phyloP scores from a whole-genome alignment of 2,329 filamentous ascomycete genomes.

The Thielaviopsis euricoi region DNA sequence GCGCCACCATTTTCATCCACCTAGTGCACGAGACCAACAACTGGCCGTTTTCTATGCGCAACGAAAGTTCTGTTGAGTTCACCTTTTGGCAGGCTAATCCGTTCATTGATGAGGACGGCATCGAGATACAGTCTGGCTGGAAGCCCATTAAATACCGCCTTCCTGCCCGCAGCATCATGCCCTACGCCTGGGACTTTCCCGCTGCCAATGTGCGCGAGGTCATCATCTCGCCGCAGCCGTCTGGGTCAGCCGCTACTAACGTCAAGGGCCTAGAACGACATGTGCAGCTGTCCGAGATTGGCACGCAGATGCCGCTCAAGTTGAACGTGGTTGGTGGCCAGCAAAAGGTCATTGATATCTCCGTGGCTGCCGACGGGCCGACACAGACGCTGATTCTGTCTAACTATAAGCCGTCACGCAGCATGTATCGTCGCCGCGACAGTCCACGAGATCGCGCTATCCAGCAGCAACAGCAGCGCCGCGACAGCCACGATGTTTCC shows the following conservation, averaged over 20 bases:
- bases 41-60: conserved; percentile 97
- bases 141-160: conserved; percentile 82
- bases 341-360: conserved; percentile 87
- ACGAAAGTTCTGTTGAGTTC: conserved; percentile 93
- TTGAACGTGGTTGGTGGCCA: conserved; percentile 50
- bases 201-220: conserved; percentile 94
- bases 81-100: conserved; percentile 93
- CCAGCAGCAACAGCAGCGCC: background rate
- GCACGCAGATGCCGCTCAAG: conserved; percentile 89
- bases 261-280: conserved; percentile 57
- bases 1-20: conserved; percentile 84
- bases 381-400: conserved; percentile 89
- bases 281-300: conserved; percentile 90
- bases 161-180: conserved; percentile 93
- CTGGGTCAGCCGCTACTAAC: conserved; percentile 4
- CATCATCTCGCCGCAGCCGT: conserved; percentile 56
- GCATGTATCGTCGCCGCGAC: conserved; percentile 45
- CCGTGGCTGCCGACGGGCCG: conserved; percentile 86
- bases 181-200: conserved; percentile 97
- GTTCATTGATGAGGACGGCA: conserved; percentile 78
- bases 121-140: conserved; percentile 73
- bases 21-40: conserved; percentile 82
- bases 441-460: conserved; percentile 3
- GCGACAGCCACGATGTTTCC: background rate
- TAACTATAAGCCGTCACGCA: conserved; percentile 86